Evolutionary conservation across 1,284 basidiomycete species (phyloP), one percentile per base, ranked within the genome.

Genomic region (Ganoderma resinaceum): DNA sequence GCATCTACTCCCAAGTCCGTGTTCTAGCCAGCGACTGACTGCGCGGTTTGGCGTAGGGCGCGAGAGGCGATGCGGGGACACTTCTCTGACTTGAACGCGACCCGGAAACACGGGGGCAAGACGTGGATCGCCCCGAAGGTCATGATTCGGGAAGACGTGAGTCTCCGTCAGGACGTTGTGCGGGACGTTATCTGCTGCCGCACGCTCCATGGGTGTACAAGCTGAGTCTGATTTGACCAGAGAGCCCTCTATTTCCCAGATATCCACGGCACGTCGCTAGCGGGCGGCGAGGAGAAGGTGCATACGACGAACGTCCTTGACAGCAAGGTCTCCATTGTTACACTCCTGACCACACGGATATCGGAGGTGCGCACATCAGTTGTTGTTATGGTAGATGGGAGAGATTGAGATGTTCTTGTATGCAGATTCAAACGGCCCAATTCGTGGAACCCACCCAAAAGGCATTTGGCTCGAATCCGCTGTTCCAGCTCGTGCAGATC

Each of bases 61-160:
- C 92, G 95, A 75, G 91, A 97, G 81, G 94, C 92, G 0, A 89
- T 89, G 18, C 92, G 91, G 75, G 96, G 96, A 0, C 98, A 99
- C 80, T 99, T 96, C 76, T 87, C 94, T 73, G 97, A 99, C 77
- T 86, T 94, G 67, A 95, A 95, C 76, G 89, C 91, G 73, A 92
- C 95, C 20, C 84, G 91, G 63, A 87, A 87, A 52, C 88, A 95
- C 74, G 96, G 96, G 9, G 97, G 97, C 26, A 99, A 99, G 83
- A 93, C 94, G 12, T 99, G 96, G 96, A 88, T 97, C 65, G 96
- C 95, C 16, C 97, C 97, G 0, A 89, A 86, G 31, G 94, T 95
- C 14, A 85, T 98, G 71, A 96, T 99, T 74, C 88, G 90, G 33
- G 93, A 95, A 81, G 94, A 97, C 75, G 96, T 97, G 75, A 75